These are phyloP conservation scores for Helotiales sp. DNA, from an alignment of 2,329 filamentous ascomycete species.

Conservation along the genomic window DNA sequence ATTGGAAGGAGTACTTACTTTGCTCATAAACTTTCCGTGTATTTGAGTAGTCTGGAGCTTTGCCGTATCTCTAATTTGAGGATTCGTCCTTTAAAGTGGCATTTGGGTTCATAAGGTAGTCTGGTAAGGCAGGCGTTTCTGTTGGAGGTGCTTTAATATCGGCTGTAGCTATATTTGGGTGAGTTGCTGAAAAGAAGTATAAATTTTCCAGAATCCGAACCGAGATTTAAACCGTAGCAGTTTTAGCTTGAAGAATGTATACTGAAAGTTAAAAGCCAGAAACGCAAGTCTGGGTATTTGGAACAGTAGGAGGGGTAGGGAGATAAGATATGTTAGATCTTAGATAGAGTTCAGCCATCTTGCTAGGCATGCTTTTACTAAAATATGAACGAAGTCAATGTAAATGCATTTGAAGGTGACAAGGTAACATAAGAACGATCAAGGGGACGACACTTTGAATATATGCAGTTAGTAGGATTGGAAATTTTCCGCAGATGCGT, in stretches of 20 bases:
- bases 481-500: neutral
- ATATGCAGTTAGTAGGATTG: conserved; percentile 5
- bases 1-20: conserved; percentile 51
- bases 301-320: too few species aligned
- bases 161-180: conserved; percentile 30
- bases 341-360: neutral
- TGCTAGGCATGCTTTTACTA: neutral
- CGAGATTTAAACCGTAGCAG: too few species aligned
- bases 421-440: neutral
- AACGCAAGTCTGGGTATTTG: too few species aligned
- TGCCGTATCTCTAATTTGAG: conserved; percentile 64
- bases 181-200: neutral
- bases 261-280: too few species aligned
- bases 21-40: conserved; percentile 63
- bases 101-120: conserved; percentile 63
- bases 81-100: conserved; percentile 59
- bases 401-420: neutral
- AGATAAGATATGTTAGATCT: neutral
- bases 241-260: too few species aligned
- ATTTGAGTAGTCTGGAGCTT: conserved; percentile 66
- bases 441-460: neutral
- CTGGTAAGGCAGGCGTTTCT: conserved; percentile 47
- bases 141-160: conserved; percentile 23
- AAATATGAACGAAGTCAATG: neutral
- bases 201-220: too few species aligned